Evolutionary conservation across 2,329 filamentous ascomycete species (phyloP), one percentile per base, ranked within the genome.

Genomic region (Claviceps sp.): DNA sequence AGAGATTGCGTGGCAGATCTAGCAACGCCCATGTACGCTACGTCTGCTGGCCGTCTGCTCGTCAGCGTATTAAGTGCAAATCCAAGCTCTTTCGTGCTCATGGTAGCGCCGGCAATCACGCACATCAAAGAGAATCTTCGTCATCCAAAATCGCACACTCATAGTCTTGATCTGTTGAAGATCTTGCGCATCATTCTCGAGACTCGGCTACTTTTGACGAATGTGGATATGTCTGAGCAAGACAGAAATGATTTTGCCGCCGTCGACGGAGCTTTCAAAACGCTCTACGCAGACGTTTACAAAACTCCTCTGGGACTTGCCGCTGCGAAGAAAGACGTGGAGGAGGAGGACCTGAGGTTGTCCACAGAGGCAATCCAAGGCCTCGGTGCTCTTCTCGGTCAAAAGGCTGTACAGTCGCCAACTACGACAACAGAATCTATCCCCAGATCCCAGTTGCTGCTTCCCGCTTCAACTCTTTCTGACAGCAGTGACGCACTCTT

Each of bases 1-100:
- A 69, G 71, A 37, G 78, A 82, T 58, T 74, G 77, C 52, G 67
- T 72, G 14, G 70, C 73, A 30, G 78, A 81, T 52, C 62, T 81
- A 20, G 70, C 71, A 4, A 79, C 74, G 53, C 68, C 73, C 2
- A 72, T 70, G 13, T 81, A 80, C 55, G 70, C 74, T 0, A 70
- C 72, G 36, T 67, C 72, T 6, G 74, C 77, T 8, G 77, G 77
- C 5, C 70, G 75, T 41, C 65, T 81, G 7, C 62, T 80, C 8
- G 69, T 75, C 52, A 73, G 73, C 49, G 69, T 79, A 4, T 61
- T 75, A 51, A 76, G 72, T 42, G 72, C 76, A 14, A 74, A 69
- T 37, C 62, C 68, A 4, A 63, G 65, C 24, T 70, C 75, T 1
- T 81, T 80, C 56, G 65, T 71, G 7, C 62, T 74, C 38, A 70